phyloP scores from a whole-genome alignment of 2,329 filamentous ascomycete genomes.

The Aspergillus aculeatinus region DNA sequence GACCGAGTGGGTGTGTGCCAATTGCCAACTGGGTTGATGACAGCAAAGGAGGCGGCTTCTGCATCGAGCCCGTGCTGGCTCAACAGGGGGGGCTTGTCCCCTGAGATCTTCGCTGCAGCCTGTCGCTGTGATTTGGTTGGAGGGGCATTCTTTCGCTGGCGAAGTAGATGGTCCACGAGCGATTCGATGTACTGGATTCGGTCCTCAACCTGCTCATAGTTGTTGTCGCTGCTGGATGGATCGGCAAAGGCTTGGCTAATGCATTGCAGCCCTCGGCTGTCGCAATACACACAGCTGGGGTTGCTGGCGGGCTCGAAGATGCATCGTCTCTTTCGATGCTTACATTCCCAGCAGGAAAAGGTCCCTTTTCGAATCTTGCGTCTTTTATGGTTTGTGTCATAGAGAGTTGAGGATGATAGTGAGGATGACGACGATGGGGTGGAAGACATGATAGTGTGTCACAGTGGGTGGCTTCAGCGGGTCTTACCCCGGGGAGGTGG shows the following conservation, averaged over 20 bases:
- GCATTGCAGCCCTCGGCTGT: background rate
- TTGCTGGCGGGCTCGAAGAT: background rate
- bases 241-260: constrained; percentile 6
- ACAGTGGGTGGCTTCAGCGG: no score
- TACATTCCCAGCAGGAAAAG: constrained; percentile 12
- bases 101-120: no score
- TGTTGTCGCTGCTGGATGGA: background rate
- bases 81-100: background rate
- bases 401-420: background rate
- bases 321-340: constrained; percentile 9
- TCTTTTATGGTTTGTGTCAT: background rate
- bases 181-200: background rate
- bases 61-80: background rate
- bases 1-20: background rate
- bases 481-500: no score
- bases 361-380: constrained; percentile 9
- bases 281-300: constrained; percentile 1
- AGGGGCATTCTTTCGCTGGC: background rate
- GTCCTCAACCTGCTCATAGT: background rate
- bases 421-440: background rate
- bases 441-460: background rate
- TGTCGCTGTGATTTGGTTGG: no score
- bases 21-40: background rate
- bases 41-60: background rate
- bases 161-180: background rate